Conservation (phyloP, 495 filamentous ascomycete species). For the Pyrenula massariospora region DNA sequence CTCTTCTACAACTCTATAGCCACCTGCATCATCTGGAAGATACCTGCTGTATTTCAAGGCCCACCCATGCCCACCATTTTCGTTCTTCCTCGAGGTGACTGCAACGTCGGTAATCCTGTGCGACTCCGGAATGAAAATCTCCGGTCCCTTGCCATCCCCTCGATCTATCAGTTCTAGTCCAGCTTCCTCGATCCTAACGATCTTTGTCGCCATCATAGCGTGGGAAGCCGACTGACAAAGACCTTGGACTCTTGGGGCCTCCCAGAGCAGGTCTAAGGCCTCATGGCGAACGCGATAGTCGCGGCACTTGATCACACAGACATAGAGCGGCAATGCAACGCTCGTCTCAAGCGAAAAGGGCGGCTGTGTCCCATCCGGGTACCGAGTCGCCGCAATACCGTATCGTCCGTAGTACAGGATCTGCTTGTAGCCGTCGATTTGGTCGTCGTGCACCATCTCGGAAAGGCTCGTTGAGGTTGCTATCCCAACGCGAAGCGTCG, state of each 20-base stretch:
- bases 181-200: not conserved
- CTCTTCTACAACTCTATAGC: not conserved
- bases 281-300: constrained; percentile 8
- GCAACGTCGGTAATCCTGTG: not conserved
- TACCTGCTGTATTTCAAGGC: not conserved
- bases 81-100: not conserved
- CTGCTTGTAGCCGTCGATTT: constrained; percentile 4
- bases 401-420: constrained; percentile 2
- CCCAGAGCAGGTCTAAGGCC: constrained; percentile 8
- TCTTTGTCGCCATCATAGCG: not conserved
- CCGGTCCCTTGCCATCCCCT: not conserved
- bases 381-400: constrained; percentile 3
- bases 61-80: not conserved
- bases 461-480: constrained; percentile 1
- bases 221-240: constrained; percentile 9
- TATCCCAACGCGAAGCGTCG: constrained; percentile 5
- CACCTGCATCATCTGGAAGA: not conserved
- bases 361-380: constrained; percentile 1
- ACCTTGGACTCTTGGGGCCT: constrained; percentile 15
- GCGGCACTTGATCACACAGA: constrained; percentile 9
- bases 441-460: not conserved
- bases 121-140: not conserved
- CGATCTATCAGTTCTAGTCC: not conserved
- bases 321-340: constrained; percentile 8
- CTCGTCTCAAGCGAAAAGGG: constrained; percentile 8